phyloP scores from a whole-genome alignment of 306 rosid genomes.

The Cicer pinnatifidum region DNA sequence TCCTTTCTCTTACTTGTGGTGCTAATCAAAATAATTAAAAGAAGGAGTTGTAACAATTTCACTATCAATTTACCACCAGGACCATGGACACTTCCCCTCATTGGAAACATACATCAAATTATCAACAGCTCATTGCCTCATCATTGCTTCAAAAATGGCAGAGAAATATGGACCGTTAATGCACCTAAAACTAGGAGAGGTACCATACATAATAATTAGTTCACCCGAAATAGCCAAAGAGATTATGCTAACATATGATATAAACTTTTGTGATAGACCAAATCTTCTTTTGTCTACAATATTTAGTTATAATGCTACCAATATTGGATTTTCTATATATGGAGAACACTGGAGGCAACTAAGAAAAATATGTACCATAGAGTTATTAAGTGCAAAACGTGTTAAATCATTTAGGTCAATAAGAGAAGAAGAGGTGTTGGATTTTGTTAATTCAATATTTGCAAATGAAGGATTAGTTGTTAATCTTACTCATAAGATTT shows the following conservation, averaged over 20 bases:
- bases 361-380: slow-evolving; percentile 46
- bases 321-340: slow-evolving; percentile 4
- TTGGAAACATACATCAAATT: slow-evolving; percentile 38
- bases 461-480: slow-evolving; percentile 36
- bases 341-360: slow-evolving; percentile 45
- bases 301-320: background rate
- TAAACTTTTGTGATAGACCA: slow-evolving; percentile 35
- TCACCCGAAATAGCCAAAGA: slow-evolving; percentile 38
- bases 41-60: background rate
- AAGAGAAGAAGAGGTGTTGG: slow-evolving; percentile 43
- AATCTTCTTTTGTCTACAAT: background rate
- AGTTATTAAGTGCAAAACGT: slow-evolving; percentile 44
- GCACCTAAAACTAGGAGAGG: slow-evolving; percentile 45
- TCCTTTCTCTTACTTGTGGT: background rate
- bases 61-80: slow-evolving; percentile 41
- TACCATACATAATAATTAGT: slow-evolving; percentile 33
- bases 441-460: background rate
- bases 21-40: background rate
- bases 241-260: slow-evolving; percentile 28
- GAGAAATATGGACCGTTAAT: slow-evolving; percentile 37
- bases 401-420: slow-evolving; percentile 43
- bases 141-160: slow-evolving; percentile 9
- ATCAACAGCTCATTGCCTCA: background rate
- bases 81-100: slow-evolving; percentile 38
- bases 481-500: slow-evolving; percentile 36